These are phyloP conservation scores for Trametes cubensis DNA, from an alignment of 768 basidiomycete genomes.

Conservation along the genomic window DNA sequence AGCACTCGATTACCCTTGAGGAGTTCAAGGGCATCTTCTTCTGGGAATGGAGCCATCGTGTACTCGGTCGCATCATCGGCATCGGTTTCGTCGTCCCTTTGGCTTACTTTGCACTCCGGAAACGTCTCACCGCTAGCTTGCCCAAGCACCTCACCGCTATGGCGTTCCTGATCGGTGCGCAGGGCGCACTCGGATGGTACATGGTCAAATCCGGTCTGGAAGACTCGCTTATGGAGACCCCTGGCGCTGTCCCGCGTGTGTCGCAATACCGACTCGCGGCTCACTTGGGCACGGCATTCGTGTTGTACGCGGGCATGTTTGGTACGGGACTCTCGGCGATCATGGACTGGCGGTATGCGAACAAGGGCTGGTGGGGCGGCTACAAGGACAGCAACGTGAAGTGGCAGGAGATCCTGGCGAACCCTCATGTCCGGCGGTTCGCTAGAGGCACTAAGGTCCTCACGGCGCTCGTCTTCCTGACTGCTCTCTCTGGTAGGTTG, in stretches of 20 bases:
- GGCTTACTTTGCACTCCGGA: conserved; percentile 74
- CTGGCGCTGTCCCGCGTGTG: conserved; percentile 89
- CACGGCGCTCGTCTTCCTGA: conserved; percentile 82
- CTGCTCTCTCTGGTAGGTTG: conserved; percentile 83
- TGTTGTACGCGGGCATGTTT: conserved; percentile 94
- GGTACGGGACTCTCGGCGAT: conserved; percentile 72
- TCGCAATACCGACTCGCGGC: conserved; percentile 96
- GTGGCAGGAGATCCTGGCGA: conserved; percentile 53
- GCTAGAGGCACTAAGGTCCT: conserved; percentile 60
- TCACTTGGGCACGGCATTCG: conserved; percentile 88
- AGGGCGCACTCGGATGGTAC: conserved; percentile 97
- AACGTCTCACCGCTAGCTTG: conserved; percentile 66
- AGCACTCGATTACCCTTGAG: conserved; percentile 81
- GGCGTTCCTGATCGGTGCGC: conserved; percentile 81
- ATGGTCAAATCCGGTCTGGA: conserved; percentile 98
- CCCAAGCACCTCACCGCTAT: conserved; percentile 70
- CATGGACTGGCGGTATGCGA: conserved; percentile 78
- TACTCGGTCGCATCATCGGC: conserved; percentile 88
- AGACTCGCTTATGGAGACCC: conserved; percentile 74
- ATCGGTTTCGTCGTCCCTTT: conserved; percentile 83
- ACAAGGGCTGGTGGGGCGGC: conserved; percentile 61
- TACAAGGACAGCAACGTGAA: conserved; percentile 40
- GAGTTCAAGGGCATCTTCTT: conserved; percentile 97
- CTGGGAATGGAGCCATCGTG: conserved; percentile 97
- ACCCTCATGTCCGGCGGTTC: conserved; percentile 61